Evolutionary conservation across 1,284 basidiomycete species (phyloP).

Genomic region (Cutaneotrichosporon dermatis): DNA sequence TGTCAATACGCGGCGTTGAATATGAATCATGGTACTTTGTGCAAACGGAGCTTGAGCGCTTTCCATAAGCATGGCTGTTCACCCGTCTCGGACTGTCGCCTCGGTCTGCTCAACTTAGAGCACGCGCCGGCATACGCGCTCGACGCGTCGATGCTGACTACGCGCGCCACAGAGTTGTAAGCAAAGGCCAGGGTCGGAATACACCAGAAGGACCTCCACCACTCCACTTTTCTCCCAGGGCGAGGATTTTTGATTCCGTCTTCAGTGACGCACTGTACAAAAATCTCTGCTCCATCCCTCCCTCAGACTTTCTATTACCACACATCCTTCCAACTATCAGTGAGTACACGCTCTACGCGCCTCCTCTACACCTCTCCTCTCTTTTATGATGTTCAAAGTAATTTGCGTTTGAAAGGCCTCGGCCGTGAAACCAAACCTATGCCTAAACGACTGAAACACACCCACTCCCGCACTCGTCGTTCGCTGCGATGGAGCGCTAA

Average conservation of each 20-base stretch:
- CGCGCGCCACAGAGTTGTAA: neutral
- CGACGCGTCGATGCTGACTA: neutral
- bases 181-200: neutral
- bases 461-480: neutral
- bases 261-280: neutral
- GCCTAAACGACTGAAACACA: slow-evolving; percentile 43
- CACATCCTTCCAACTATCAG: neutral
- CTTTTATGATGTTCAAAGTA: slow-evolving; percentile 44
- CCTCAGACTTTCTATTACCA: neutral
- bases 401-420: slow-evolving; percentile 46
- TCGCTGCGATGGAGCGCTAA: neutral
- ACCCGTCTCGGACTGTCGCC: too few relatives aligned
- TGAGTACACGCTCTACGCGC: slow-evolving; percentile 3
- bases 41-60: too few relatives aligned
- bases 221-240: neutral
- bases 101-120: too few relatives aligned
- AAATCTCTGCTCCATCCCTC: neutral
- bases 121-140: neutral
- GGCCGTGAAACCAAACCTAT: slow-evolving; percentile 44
- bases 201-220: neutral
- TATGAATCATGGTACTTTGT: too few relatives aligned
- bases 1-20: too few relatives aligned
- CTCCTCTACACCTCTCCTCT: neutral
- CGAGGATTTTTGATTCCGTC: neutral
- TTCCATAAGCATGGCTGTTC: too few relatives aligned